These are phyloP conservation scores for Biscogniauxia marginata DNA, from an alignment of 2,329 filamentous ascomycete genomes.

Conservation along the genomic window DNA sequence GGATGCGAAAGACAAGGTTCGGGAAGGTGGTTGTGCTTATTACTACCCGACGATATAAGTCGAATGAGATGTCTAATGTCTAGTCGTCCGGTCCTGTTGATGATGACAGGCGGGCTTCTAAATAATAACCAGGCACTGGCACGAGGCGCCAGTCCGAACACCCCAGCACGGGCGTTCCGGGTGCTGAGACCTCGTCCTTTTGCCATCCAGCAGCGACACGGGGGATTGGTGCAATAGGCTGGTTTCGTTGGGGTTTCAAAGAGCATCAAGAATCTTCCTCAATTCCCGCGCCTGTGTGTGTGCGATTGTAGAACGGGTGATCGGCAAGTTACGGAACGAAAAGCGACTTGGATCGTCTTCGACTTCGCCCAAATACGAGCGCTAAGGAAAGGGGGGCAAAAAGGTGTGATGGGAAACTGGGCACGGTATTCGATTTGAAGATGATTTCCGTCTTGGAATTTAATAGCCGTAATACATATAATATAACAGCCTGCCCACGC, in stretches of 20 bases:
- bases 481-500: constrained; percentile 5
- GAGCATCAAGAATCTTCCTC: constrained; percentile 21
- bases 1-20: constrained; percentile 30
- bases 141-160: constrained; percentile 22
- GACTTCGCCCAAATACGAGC: too few relatives aligned
- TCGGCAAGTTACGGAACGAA: constrained; percentile 25
- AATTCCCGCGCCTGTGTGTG: constrained; percentile 15
- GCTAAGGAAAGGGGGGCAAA: too few relatives aligned
- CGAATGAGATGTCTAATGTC: constrained; percentile 18
- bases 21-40: constrained; percentile 20
- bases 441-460: too few relatives aligned
- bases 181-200: too few relatives aligned
- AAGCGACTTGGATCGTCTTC: constrained; percentile 1
- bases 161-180: constrained; percentile 5
- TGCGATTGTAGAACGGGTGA: neutral
- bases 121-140: constrained; percentile 21
- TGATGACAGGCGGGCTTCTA: constrained; percentile 25
- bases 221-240: constrained; percentile 21
- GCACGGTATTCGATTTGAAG: too few relatives aligned
- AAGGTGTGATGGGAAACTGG: too few relatives aligned
- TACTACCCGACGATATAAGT: neutral
- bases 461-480: too few relatives aligned
- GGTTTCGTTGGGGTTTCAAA: constrained; percentile 32
- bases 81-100: constrained; percentile 20
- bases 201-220: constrained; percentile 19